Evolutionary conservation across 192 early-diverging fungal genomes (phyloP), one percentile per base, ranked within the genome.

Genomic region (Backusella sp.): DNA sequence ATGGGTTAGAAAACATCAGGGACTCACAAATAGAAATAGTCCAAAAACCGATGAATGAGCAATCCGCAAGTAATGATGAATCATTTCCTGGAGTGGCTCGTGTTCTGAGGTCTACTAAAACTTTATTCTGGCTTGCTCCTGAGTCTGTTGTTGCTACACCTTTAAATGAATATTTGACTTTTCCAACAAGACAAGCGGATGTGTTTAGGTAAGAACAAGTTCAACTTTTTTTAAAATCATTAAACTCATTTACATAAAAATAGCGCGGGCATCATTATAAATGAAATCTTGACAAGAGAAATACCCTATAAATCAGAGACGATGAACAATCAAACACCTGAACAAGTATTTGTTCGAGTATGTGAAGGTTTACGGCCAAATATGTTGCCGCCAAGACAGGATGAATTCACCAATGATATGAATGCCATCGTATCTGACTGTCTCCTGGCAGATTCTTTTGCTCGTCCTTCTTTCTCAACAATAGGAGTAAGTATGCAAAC

Each of bases 251-350:
- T 32, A 32, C 32, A 32, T 32, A 32, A 32, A 32, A 32, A 32
- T 53, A 84, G 82, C 32, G 84, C 82, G 26, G 84, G 84, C 35
- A 66, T 86, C 26, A 81, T 86, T 39, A 82, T 86, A 15, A 86
- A 86, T 42, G 84, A 86, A 73, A 83, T 86, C 12, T 44, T 86
- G 66, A 86, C 82, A 12, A 77, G 80, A 30, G 77, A 72, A 21
- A 35, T 75, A 46, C 84, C 84, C 1, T 86, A 84, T 70, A 72
- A 79, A 9, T 72, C 76, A 17, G 66, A 75, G 28, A 15, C 39
- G n/a, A 8, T 76, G 52, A 32, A 41, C 66, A 14, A 68, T 34
- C 11, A 74, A 21, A 12, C 28, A 72, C 11, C 74, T 30, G 69
- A 65, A 19, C 14, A 26, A 0, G 32, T 71, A 49, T 71, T 71